Base-by-base conservation (phyloP, 2,329 filamentous ascomycete genomes). In the Colletotrichum endophyticum region DNA sequence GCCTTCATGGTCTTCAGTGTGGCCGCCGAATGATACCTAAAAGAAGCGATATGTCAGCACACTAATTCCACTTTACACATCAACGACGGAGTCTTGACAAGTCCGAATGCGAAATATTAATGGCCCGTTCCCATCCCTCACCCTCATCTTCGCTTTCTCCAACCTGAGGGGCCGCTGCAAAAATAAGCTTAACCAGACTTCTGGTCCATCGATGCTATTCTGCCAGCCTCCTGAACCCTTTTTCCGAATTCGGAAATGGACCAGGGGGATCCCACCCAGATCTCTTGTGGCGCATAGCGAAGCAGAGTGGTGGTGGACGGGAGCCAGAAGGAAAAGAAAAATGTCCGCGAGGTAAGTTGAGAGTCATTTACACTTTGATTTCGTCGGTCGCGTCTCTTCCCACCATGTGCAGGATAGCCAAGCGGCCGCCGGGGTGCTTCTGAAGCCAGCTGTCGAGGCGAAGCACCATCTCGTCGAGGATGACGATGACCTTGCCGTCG, bases 371-470 rank as follows among this genome's bases (percentile, higher is more conserved):
- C 90, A 88, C 88, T 78, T 89, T 89, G 79, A 92, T 91, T 80
- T 92, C 90, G 80, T 91, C 89, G 25, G 89, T 91, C 28, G 90
- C 89, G 83, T 92, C 90, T 82, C 86, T 87, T 72, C 90, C 90
- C 6, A 92, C 88, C 89, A 92, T 92, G 84, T 93, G 91, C 78
- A 90, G 81, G 77, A 93, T 91, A 25, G 91, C 89, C 30, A 93
- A 84, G 16, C 86, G 84, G 36, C 92, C 92, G 25, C 92, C 92
- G 0, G 92, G 92, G 79, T 93, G 92, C 72, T 84, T 87, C 71
- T 88, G 81, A 78, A 92, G 86, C 92, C 91, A 93, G 59, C 85
- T 84, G 79, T 92, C 89, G 49, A 93, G 88, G 72, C 87, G 86
- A 78, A 93, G 84, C 19, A 91, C 88, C 68, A 85, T 80, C 61